Evolutionary conservation across 805 yeast genomes (phyloP), one percentile per base, ranked within the genome.

Genomic region (Myxozyma vanderwaltii): DNA sequence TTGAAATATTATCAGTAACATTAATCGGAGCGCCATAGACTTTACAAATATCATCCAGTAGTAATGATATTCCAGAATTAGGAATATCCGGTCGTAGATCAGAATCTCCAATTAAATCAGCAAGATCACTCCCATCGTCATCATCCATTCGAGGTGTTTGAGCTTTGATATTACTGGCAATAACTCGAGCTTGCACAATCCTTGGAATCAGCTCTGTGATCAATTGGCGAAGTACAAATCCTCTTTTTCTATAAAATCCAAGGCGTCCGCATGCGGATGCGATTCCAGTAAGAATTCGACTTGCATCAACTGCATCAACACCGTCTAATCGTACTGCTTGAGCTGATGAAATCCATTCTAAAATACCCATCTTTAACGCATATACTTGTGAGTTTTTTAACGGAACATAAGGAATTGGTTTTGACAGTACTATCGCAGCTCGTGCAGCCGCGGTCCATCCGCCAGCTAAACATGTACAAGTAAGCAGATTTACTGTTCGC

Each of bases 141-240:
- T 33, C 49, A 17, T 27, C 46, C 24, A 13, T 31, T 19, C 44
- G 26, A 5, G 50, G 51, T 17, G 45, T 27, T 27, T 27, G 38
- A 2, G 38, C 31, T 10, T 31, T 21, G 19, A 36, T 33, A 23
- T 45, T 49, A 38, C 27, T 59, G n/a, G 56, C 47, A 6, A 61
- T 19, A 6, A 56, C 55, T 17, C 67, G 61, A 3, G 69, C 63
- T 38, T 59, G 58, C 19, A 67, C 41, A 19, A 70, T 55, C 24
- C 59, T 47, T n/a, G 73, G 70, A 4, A 67, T 52, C 33, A 70
- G 40, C 23, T 82, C 74, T 5, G 81, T 79, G 26, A 91, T 72
- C 31, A 91, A 72, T n/a, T 84, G 81, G 46, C 91, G 79, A 2
- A 90, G 72, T 39, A 88, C 79, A 62, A 91, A 83, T 0, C 88